Base-by-base conservation (phyloP, 768 basidiomycete genomes). In the Amanita molliuscula region DNA sequence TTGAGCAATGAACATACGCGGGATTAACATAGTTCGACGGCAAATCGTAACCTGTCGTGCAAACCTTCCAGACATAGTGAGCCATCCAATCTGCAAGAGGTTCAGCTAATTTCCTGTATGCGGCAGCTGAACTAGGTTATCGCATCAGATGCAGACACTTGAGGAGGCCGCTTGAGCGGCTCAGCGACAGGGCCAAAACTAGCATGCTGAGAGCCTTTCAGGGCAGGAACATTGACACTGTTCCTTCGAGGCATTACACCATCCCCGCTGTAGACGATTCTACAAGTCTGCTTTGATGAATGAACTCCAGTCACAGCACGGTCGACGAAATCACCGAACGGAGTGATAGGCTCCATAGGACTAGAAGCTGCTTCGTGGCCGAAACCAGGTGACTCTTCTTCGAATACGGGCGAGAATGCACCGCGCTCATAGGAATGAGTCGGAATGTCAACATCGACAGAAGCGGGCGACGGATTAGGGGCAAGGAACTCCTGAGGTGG, bases 81-180 rank as follows among this genome's bases (percentile, higher is more conserved):
- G 84, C 82, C 20, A 88, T 67, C 88, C 88, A 90, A 51, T 84
- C 82, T 3, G 88, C 77, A 53, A 90, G 69, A 15, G 87, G 86
- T 47, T 87, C 84, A 0, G 83, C 78, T 8, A 89, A 71, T 58
- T 79, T 84, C 70, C 76, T 82, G 70, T 88, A 88, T 20, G 67
- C 57, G 9, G 75, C 75, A 34, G 82, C 74, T 55, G 70, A 72
- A 18, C 59, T 66, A 29, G 73, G 73, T 62, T 13, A 63, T 68
- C 26, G 71, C 64, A 36, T 69, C 68, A 38, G 43, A 29, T 34
- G 40, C 51, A 4, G 29, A 20, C 10, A 6, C 44, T 25, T 35
- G 51, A 34, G 21, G 35, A 15, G 34, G 43, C 29, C n/a, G 42
- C 56, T 71, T 70, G 40, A 64, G 66, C 41, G 61, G 57, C 29